phyloP scores from a whole-genome alignment of 352 stramenopile species.

The Phytophthora hybrid region DNA sequence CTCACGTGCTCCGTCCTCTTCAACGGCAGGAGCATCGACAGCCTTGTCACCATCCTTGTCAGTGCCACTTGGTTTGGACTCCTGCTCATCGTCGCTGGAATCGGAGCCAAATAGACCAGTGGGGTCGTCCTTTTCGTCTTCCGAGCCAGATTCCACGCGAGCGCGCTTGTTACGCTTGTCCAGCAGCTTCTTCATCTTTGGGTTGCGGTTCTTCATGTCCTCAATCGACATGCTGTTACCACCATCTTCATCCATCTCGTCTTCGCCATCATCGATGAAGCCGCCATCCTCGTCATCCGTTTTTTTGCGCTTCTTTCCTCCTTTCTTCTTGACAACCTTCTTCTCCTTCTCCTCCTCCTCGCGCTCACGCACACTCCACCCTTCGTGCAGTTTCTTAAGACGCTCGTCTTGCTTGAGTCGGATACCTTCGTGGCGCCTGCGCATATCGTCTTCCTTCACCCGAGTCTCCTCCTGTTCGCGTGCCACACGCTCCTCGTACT shows the following conservation, averaged over 20 bases:
- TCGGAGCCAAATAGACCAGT: constrained; percentile 86
- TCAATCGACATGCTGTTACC: constrained; percentile 83
- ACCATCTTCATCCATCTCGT: constrained; percentile 68
- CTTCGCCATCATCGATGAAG: constrained; percentile 72
- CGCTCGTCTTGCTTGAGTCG: constrained; percentile 86
- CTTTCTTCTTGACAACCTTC: constrained; percentile 75
- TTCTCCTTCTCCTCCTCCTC: constrained; percentile 86
- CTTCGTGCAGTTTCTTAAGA: constrained; percentile 81
- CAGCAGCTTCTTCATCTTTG: constrained; percentile 86
- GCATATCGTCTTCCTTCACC: constrained; percentile 65
- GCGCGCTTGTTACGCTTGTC: constrained; percentile 88
- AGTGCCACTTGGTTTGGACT: constrained; percentile 28
- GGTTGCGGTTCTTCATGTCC: constrained; percentile 92
- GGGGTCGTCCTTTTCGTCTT: constrained; percentile 72
- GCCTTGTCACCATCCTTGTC: constrained; percentile 31
- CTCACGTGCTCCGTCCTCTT: constrained; percentile 42
- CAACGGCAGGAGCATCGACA: constrained; percentile 8
- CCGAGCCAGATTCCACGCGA: constrained; percentile 54
- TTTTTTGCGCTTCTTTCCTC: constrained; percentile 85
- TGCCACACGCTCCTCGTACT: constrained; percentile 84
- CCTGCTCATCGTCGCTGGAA: constrained; percentile 77
- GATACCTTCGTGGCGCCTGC: constrained; percentile 72
- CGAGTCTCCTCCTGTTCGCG: constrained; percentile 65
- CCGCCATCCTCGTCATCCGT: constrained; percentile 70
- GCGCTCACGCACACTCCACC: constrained; percentile 83